phyloP scores from a whole-genome alignment of 495 filamentous ascomycete genomes.

The Penicillium robsamsonii region DNA sequence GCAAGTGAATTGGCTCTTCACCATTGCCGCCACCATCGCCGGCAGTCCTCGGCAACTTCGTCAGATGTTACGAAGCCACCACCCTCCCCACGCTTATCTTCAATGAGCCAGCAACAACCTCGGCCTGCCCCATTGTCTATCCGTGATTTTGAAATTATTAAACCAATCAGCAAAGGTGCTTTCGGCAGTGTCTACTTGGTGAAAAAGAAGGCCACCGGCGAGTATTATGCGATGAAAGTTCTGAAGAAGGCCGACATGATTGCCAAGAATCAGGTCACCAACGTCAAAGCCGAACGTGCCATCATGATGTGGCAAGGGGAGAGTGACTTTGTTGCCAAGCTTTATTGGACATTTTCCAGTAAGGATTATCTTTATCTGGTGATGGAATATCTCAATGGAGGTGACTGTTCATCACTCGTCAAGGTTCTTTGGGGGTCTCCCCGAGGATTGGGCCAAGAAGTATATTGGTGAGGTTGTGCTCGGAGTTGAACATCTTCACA shows the following conservation, averaged over 20 bases:
- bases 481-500: conserved; percentile 92
- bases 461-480: conserved; percentile 95
- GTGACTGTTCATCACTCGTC: conserved; percentile 94
- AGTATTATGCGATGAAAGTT: conserved; percentile 98
- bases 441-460: conserved; percentile 96
- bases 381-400: conserved; percentile 98
- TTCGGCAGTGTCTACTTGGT: conserved; percentile 97
- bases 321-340: conserved; percentile 97
- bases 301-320: conserved; percentile 99
- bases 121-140: conserved; percentile 90
- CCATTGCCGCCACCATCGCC: conserved; percentile 72
- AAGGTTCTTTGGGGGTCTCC: conserved; percentile 88
- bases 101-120: conserved; percentile 63
- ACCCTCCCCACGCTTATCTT: conserved; percentile 74
- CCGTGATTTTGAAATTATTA: conserved; percentile 99
- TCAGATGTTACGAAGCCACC: conserved; percentile 69
- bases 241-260: conserved; percentile 99
- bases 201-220: conserved; percentile 97
- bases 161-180: conserved; percentile 97
- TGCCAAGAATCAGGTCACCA: conserved; percentile 98
- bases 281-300: conserved; percentile 97
- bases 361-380: conserved; percentile 98
- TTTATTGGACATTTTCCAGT: conserved; percentile 99
- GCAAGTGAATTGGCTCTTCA: conserved; percentile 69
- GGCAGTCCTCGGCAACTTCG: conserved; percentile 86